A percentile compares a stretch with the other conserved stretches of the same genome.
These are phyloP conservation scores for Daldinia decipiens DNA, from an alignment of 495 filamentous ascomycete species.

Conservation along the genomic window DNA sequence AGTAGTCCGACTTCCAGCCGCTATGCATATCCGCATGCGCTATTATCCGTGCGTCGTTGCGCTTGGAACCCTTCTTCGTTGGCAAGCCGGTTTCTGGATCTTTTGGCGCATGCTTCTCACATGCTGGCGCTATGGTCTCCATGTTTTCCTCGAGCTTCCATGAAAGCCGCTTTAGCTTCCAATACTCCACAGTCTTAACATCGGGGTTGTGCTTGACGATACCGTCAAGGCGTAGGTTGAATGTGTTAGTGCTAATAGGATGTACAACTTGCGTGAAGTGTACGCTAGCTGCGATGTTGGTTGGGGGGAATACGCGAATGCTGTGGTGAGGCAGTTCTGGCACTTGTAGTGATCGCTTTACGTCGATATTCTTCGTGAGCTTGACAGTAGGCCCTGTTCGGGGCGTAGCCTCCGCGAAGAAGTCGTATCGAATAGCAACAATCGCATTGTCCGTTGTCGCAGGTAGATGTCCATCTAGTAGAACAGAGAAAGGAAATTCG, in stretches of 20 bases:
- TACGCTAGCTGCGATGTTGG: constrained; percentile 85
- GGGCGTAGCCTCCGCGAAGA: constrained; percentile 73
- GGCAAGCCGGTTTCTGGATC: constrained; percentile 54
- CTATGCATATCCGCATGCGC: constrained; percentile 77
- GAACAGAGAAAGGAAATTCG: constrained; percentile 89
- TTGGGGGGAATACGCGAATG: constrained; percentile 94
- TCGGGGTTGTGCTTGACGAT: constrained; percentile 71
- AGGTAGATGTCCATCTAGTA: constrained; percentile 87
- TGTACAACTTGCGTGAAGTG: constrained; percentile 84
- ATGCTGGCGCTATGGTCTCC: constrained; percentile 82
- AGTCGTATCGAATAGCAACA: constrained; percentile 78
- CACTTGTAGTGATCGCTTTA: constrained; percentile 76
- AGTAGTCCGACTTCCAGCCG: constrained; percentile 98
- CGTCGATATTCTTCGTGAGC: constrained; percentile 69
- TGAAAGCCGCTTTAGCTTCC: constrained; percentile 87
- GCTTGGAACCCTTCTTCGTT: constrained; percentile 76
- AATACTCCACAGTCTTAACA: constrained; percentile 67
- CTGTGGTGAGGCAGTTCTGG: constrained; percentile 75
- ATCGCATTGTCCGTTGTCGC: constrained; percentile 79
- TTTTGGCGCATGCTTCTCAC: constrained; percentile 78
- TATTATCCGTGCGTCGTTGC: constrained; percentile 80
- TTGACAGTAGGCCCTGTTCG: constrained; percentile 68
- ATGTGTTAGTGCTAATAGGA: constrained; percentile 83
- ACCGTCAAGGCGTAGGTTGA: constrained; percentile 82
- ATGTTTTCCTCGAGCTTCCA: constrained; percentile 93